Percentiles rank a stretch among this genome's conserved stretches.
These are phyloP conservation scores for Chlorokybus atmophyticus DNA, from an alignment of 139 green algal genomes.

Conservation along the genomic window DNA sequence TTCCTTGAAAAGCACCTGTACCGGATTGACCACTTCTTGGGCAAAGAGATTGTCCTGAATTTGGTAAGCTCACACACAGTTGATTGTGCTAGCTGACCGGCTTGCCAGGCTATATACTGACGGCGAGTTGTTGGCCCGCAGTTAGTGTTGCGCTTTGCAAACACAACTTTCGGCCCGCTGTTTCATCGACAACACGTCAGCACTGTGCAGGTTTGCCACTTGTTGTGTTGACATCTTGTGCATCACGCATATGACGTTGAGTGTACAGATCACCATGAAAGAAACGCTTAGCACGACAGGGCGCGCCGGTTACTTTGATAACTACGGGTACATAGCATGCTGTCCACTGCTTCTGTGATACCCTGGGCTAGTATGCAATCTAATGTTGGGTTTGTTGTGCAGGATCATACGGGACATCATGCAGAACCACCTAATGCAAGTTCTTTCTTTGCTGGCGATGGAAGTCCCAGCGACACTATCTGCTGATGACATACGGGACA, in stretches of 20 bases:
- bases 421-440: constrained; percentile 42
- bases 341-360: too few species aligned
- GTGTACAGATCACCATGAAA: constrained; percentile 80
- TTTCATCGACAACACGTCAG: constrained; percentile 73
- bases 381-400: constrained; percentile 16
- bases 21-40: constrained; percentile 94
- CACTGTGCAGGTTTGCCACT: constrained; percentile 76
- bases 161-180: constrained; percentile 63
- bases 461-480: constrained; percentile 71
- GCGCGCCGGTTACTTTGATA: constrained; percentile 93
- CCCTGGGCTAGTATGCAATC: too few species aligned
- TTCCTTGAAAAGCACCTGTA: constrained; percentile 76
- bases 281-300: constrained; percentile 80
- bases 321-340: constrained; percentile 52
- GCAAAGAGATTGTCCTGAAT: constrained; percentile 94
- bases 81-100: too few species aligned
- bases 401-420: constrained; percentile 96
- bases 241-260: too few species aligned
- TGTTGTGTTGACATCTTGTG: too few species aligned
- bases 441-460: constrained; percentile 81
- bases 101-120: too few species aligned
- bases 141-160: constrained; percentile 84
- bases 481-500: constrained; percentile 87
- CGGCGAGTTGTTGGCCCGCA: too few species aligned
- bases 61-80: constrained; percentile 43